Evolutionary conservation across 192 early-diverging fungal genomes (phyloP).

Genomic region (Haplosporangium gracile): DNA sequence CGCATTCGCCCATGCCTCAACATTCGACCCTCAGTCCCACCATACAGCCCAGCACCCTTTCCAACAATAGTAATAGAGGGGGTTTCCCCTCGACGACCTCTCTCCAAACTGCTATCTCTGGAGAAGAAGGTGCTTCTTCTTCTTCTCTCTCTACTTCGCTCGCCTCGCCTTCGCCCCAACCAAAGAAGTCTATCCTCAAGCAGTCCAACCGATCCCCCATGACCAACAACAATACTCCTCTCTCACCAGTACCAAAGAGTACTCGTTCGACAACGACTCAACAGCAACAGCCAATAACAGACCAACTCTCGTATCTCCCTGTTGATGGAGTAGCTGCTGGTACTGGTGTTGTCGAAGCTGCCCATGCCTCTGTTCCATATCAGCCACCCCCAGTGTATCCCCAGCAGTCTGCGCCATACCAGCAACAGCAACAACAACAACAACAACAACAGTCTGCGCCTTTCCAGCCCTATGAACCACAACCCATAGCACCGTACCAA

Average conservation of each 20-base stretch:
- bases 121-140: not conserved
- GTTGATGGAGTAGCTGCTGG: not conserved
- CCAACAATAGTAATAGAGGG: not conserved
- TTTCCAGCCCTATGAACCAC: not conserved
- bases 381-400: not conserved
- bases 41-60: not conserved
- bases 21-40: conserved; percentile 2
- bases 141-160: conserved; percentile 16
- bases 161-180: not conserved
- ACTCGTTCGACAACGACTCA: not conserved
- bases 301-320: not conserved
- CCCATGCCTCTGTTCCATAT: not conserved
- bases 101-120: not conserved
- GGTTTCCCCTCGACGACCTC: not conserved
- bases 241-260: not conserved
- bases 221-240: conserved; percentile 1
- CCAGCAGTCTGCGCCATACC: not conserved
- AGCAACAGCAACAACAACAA: not conserved
- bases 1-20: conserved; percentile 5
- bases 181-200: conserved; percentile 24
- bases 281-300: not conserved
- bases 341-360: not conserved
- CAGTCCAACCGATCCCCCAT: not conserved
- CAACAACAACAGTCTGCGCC: not conserved
- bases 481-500: not conserved